Percentiles rank a stretch among this genome's conserved stretches.
Evolutionary conservation across 176 grass and related monocot species (phyloP).

Genomic region (Musa acuminata): DNA sequence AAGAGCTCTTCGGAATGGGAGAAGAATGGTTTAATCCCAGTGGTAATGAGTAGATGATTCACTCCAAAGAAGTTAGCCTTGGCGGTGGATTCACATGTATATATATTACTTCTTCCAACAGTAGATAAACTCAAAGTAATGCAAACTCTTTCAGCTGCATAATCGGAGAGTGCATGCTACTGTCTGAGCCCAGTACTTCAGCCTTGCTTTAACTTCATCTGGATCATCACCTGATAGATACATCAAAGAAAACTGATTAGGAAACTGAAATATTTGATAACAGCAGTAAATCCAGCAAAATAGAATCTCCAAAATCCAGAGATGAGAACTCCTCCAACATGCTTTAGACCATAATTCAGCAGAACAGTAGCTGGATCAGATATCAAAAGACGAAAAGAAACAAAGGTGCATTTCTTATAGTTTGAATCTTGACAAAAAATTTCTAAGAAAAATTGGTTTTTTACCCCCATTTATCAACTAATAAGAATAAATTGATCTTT

Average conservation of each 20-base stretch:
- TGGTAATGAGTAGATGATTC: neutral
- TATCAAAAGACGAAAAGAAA: too few relatives aligned
- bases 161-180: neutral
- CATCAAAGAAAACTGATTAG: neutral
- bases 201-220: constrained; percentile 7
- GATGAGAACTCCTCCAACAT: neutral
- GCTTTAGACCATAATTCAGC: too few relatives aligned
- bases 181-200: constrained; percentile 4
- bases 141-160: neutral
- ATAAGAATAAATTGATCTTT: too few relatives aligned
- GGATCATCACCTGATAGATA: constrained; percentile 1
- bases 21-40: neutral
- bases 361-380: too few relatives aligned
- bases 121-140: neutral
- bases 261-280: neutral
- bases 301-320: neutral
- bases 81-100: neutral
- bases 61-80: neutral
- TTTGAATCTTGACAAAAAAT: too few relatives aligned
- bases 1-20: too few relatives aligned
- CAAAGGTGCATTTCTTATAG: too few relatives aligned
- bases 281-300: neutral
- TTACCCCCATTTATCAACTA: too few relatives aligned
- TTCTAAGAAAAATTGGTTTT: too few relatives aligned
- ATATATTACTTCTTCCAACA: neutral